Conservation (phyloP, 257 asterid species). For the Solanum pinnatisectum region DNA sequence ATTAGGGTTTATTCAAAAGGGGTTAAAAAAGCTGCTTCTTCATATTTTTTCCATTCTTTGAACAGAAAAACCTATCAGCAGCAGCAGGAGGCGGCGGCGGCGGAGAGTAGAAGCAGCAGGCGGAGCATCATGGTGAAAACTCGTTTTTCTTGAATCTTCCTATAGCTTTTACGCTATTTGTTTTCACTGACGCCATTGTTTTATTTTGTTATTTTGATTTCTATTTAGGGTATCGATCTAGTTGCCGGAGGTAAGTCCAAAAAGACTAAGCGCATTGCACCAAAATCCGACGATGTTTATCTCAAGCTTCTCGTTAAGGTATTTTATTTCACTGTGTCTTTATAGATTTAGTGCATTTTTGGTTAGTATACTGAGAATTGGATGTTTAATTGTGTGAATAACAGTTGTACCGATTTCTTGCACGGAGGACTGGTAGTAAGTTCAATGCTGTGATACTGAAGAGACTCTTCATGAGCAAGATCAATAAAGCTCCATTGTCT, state of each 20-base stretch:
- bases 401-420: slow-evolving; percentile 76
- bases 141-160: neutral
- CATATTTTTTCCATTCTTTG: neutral
- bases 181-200: neutral
- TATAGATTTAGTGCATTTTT: neutral
- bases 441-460: slow-evolving; percentile 77
- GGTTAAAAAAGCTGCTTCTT: neutral
- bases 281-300: slow-evolving; percentile 64
- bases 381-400: neutral
- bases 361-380: neutral
- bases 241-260: slow-evolving; percentile 87
- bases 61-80: neutral
- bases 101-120: neutral
- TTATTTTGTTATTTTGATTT: neutral
- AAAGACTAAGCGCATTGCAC: slow-evolving; percentile 76
- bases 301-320: slow-evolving; percentile 73
- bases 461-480: slow-evolving; percentile 86
- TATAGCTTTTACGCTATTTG: too few species aligned
- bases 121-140: neutral
- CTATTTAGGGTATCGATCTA: slow-evolving; percentile 73
- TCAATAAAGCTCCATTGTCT: slow-evolving; percentile 78
- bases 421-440: slow-evolving; percentile 85
- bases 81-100: neutral
- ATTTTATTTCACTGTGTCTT: neutral
- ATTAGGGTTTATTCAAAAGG: neutral